phyloP scores from a whole-genome alignment of 306 rosid species.

The Senna tora region DNA sequence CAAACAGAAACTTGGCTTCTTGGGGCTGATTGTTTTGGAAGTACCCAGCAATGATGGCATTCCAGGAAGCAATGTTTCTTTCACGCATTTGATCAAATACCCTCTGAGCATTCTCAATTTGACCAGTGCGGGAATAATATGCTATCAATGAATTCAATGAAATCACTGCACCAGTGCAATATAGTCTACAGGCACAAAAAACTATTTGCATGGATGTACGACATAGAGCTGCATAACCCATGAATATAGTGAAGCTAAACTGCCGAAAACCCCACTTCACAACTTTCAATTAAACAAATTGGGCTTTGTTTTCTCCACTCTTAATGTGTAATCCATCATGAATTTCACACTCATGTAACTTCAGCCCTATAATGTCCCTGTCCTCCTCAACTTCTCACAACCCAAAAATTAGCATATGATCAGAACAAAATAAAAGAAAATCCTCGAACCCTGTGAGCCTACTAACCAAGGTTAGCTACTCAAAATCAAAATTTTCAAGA shows the following conservation, averaged over 20 bases:
- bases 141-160: conserved; percentile 38
- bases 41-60: conserved; percentile 57
- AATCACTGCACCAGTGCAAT: conserved; percentile 29
- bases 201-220: conserved; percentile 9
- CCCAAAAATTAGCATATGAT: no score
- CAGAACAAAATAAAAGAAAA: no score
- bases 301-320: no score
- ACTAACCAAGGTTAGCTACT: no score
- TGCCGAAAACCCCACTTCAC: background rate
- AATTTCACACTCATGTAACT: no score
- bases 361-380: no score
- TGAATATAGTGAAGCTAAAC: background rate
- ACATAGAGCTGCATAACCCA: conserved; percentile 16
- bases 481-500: no score
- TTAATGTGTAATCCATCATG: no score
- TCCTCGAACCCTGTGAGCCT: no score
- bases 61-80: conserved; percentile 50
- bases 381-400: no score
- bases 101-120: conserved; percentile 49
- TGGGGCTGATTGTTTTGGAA: conserved; percentile 48
- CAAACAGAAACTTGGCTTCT: conserved; percentile 50
- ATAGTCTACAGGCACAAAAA: conserved; percentile 8
- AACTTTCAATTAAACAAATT: background rate
- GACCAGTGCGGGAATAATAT: conserved; percentile 35
- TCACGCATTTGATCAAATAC: conserved; percentile 57